Percentiles rank a stretch among this genome's conserved stretches.
phyloP scores from a whole-genome alignment of 73 alveolate species.

The Paramecium caudatum region DNA sequence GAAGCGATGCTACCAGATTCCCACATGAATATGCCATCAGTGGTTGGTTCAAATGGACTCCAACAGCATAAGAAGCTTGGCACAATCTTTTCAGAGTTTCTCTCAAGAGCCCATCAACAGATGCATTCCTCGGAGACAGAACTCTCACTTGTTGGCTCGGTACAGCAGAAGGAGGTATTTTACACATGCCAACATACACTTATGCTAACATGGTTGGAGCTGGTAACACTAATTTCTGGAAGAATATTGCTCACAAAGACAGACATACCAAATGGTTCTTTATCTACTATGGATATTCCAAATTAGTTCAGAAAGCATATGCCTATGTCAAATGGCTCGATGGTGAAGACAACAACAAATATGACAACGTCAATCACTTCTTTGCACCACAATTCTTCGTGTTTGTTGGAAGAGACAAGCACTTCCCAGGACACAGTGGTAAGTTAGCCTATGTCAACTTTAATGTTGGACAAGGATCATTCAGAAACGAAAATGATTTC shows the following conservation, averaged over 20 bases:
- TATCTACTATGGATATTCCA: conserved; percentile 40
- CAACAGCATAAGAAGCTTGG: conserved; percentile 63
- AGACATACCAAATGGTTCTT: conserved; percentile 65
- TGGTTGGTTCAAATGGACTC: conserved; percentile 71
- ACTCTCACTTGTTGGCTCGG: conserved; percentile 60
- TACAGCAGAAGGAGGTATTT: conserved; percentile 57
- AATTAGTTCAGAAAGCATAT: not conserved
- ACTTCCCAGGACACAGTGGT: conserved; percentile 61
- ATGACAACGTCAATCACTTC: conserved; percentile 52
- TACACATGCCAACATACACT: conserved; percentile 68
- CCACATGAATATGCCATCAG: conserved; percentile 63
- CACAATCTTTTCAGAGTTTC: conserved; percentile 70
- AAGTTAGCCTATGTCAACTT: conserved; percentile 27
- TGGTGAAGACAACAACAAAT: not conserved
- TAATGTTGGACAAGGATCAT: conserved; percentile 57
- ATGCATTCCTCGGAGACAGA: conserved; percentile 63
- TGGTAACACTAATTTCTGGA: conserved; percentile 46
- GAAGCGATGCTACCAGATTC: conserved; percentile 38
- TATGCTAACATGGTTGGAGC: conserved; percentile 69
- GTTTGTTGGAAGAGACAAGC: conserved; percentile 50
- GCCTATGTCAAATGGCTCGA: conserved; percentile 34
- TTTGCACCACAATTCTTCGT: conserved; percentile 57
- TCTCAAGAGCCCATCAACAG: conserved; percentile 56
- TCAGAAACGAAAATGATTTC: conserved; percentile 1
- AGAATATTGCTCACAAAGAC: conserved; percentile 64